Percentiles rank a stretch among this genome's conserved stretches.
phyloP scores from a whole-genome alignment of 2,329 filamentous ascomycete genomes.

The Fusarium torulosum region DNA sequence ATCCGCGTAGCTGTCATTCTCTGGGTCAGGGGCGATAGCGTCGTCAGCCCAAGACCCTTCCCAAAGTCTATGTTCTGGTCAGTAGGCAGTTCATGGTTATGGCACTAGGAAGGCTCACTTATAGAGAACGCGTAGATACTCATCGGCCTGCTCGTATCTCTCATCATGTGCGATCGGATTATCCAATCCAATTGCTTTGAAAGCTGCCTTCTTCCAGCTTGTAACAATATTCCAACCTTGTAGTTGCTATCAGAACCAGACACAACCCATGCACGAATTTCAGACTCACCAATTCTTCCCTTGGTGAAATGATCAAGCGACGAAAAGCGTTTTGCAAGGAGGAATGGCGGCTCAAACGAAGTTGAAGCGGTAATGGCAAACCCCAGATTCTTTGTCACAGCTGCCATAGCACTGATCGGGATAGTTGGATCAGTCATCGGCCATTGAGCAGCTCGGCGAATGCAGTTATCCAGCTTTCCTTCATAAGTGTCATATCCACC shows the following conservation, averaged over 20 bases:
- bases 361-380: conserved; percentile 74
- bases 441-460: conserved; percentile 73
- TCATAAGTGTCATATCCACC: conserved; percentile 74
- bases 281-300: conserved; percentile 59
- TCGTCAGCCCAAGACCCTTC: conserved; percentile 69
- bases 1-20: conserved; percentile 68
- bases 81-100: not conserved
- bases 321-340: conserved; percentile 72
- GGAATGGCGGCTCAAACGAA: conserved; percentile 71
- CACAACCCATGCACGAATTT: rapidly evolving
- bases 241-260: not conserved
- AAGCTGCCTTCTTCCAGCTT: conserved; percentile 63
- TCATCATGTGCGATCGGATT: conserved; percentile 71
- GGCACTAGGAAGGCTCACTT: conserved; percentile 57
- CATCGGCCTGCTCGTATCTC: conserved; percentile 71
- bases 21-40: conserved; percentile 65
- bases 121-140: conserved; percentile 72
- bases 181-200: conserved; percentile 71
- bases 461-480: conserved; percentile 69
- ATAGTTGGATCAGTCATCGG: conserved; percentile 74
- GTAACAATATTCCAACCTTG: conserved; percentile 76
- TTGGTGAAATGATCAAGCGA: conserved; percentile 72
- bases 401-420: conserved; percentile 74
- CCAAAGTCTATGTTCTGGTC: conserved; percentile 57
- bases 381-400: conserved; percentile 72